Conservation (phyloP, 306 rosid species). For the Pterocarpus santalinus region DNA sequence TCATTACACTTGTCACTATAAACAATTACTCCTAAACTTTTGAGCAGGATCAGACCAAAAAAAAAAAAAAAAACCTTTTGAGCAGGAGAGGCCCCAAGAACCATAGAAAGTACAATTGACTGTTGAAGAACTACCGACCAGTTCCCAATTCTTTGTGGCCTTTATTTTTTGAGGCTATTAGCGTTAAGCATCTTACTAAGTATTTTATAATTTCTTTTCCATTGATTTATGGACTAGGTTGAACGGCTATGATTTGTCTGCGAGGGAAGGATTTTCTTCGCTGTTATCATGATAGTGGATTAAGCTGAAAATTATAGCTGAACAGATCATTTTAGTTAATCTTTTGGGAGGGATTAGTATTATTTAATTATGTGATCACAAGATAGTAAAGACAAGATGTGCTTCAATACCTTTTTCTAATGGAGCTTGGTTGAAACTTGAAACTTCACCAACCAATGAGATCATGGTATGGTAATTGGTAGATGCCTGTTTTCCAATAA, state of each 20-base stretch:
- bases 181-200: conserved; percentile 43
- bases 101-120: conserved; percentile 54
- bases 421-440: conserved; percentile 18
- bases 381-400: neutral
- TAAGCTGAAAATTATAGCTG: conserved; percentile 13
- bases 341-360: conserved; percentile 6
- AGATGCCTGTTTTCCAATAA: conserved; percentile 15
- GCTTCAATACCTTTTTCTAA: neutral
- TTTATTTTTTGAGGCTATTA: conserved; percentile 40
- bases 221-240: conserved; percentile 24
- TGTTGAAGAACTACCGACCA: conserved; percentile 58
- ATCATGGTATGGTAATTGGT: conserved; percentile 1
- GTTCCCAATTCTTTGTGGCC: conserved; percentile 42
- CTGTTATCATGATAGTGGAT: conserved; percentile 36
- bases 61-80: no score
- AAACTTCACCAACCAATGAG: neutral
- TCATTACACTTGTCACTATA: conserved; percentile 34
- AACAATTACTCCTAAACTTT: conserved; percentile 30
- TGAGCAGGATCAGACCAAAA: no score
- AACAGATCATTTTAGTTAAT: conserved; percentile 15
- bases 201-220: conserved; percentile 38
- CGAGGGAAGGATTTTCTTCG: neutral
- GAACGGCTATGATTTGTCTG: conserved; percentile 21
- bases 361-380: neutral
- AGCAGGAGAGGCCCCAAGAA: conserved; percentile 42